phyloP scores from a whole-genome alignment of 2,329 filamentous ascomycete species.

The Arthrinium phaeospermum region DNA sequence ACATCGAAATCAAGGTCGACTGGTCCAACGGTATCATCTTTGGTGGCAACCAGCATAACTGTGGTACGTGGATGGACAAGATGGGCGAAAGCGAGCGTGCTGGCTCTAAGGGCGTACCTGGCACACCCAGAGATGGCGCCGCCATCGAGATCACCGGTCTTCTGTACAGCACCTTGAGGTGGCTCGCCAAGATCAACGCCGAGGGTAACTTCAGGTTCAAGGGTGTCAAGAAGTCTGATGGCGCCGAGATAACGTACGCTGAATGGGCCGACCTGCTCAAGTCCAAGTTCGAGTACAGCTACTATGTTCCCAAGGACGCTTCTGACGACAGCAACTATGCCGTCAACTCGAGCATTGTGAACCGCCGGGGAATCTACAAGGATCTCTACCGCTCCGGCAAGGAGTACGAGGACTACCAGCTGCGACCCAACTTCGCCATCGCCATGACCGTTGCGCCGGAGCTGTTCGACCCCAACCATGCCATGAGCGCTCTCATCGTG shows the following conservation, averaged over 20 bases:
- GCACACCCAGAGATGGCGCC: conserved; percentile 94
- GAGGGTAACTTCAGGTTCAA: conserved; percentile 74
- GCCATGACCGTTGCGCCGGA: conserved; percentile 93
- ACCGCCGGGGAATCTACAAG: conserved; percentile 97
- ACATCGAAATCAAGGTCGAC: conserved; percentile 88
- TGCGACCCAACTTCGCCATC: conserved; percentile 92
- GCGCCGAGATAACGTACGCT: conserved; percentile 67
- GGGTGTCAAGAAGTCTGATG: conserved; percentile 71
- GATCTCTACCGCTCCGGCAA: conserved; percentile 93
- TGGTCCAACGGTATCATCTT: conserved; percentile 92
- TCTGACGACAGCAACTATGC: conserved; percentile 79
- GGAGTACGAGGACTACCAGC: conserved; percentile 96
- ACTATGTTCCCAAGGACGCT: conserved; percentile 77
- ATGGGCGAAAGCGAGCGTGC: conserved; percentile 98
- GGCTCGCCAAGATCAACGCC: conserved; percentile 73
- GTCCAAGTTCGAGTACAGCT: conserved; percentile 88
- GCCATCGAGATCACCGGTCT: conserved; percentile 95
- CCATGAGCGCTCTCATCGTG: conserved; percentile 77
- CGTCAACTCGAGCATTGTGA: conserved; percentile 78
- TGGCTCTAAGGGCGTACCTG: conserved; percentile 89
- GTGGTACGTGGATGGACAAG: conserved; percentile 99
- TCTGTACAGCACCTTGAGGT: conserved; percentile 85
- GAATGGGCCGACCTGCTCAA: conserved; percentile 85
- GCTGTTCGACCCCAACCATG: conserved; percentile 80
- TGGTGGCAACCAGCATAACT: conserved; percentile 92